Percentiles rank a stretch among this genome's conserved stretches.
phyloP scores from a whole-genome alignment of 805 yeast genomes.

The Spathaspora gorwiae region DNA sequence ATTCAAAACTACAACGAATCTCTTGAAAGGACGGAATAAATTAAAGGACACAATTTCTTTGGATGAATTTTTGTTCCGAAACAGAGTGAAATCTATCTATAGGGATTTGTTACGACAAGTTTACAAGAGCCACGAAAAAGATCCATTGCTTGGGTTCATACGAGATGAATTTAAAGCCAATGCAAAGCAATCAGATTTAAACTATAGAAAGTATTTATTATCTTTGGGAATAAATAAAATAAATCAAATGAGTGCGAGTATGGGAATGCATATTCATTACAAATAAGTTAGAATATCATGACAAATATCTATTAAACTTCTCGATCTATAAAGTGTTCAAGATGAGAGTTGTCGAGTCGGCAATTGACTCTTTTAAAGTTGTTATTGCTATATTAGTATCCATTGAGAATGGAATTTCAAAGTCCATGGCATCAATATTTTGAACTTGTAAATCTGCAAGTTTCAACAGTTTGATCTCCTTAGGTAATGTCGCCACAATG shows the following conservation, averaged over 20 bases:
- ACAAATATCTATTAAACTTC: background rate
- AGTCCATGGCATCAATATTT: conserved; percentile 7
- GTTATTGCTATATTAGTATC: background rate
- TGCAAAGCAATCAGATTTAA: conserved; percentile 22
- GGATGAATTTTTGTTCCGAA: conserved; percentile 39
- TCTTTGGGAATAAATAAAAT: conserved; percentile 26
- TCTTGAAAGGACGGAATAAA: background rate
- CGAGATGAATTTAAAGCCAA: conserved; percentile 32
- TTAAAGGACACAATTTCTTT: conserved; percentile 17
- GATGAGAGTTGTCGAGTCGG: conserved; percentile 3
- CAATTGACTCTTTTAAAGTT: conserved; percentile 3
- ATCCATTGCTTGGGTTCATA: conserved; percentile 27
- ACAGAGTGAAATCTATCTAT: conserved; percentile 28
- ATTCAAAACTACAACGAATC: background rate
- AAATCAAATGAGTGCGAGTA: conserved; percentile 20
- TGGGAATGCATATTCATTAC: conserved; percentile 14
- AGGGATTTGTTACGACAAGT: conserved; percentile 29
- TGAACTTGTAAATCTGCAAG: conserved; percentile 8
- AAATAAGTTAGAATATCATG: background rate
- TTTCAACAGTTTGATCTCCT: conserved; percentile 8
- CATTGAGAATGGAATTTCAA: conserved; percentile 4
- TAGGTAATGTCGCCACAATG: conserved; percentile 2
- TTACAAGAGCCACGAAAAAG: conserved; percentile 32
- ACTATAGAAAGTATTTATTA: conserved; percentile 34
- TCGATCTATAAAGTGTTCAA: conserved; percentile 2